Conservation (phyloP, 192 early-diverging fungal species). For the Chytriomyces hyalinus region DNA sequence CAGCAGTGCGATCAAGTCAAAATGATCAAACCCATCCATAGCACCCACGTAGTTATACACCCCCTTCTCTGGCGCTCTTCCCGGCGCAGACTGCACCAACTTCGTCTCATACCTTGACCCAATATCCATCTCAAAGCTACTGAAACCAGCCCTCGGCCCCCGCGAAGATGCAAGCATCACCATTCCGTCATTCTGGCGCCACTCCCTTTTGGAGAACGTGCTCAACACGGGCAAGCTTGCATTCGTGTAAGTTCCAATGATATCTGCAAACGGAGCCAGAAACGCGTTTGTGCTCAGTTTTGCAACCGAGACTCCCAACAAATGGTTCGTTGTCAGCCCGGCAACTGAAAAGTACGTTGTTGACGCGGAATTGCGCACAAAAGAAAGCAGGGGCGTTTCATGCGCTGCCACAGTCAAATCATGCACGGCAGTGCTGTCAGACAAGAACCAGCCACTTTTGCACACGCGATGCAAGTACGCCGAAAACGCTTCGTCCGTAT, state of each 20-base stretch:
- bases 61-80: slow-evolving; percentile 6
- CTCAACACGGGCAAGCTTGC: background rate
- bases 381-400: slow-evolving; percentile 17
- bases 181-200: slow-evolving; percentile 36
- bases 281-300: slow-evolving; percentile 15
- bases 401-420: slow-evolving; percentile 11
- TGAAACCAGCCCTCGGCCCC: slow-evolving; percentile 25
- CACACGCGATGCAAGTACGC: slow-evolving; percentile 22
- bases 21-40: slow-evolving; percentile 16
- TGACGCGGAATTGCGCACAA: slow-evolving; percentile 22
- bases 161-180: slow-evolving; percentile 23
- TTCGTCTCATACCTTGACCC: background rate
- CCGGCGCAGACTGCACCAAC: background rate
- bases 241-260: slow-evolving; percentile 33
- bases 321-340: slow-evolving; percentile 5
- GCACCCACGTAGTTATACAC: slow-evolving; percentile 24
- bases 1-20: slow-evolving; percentile 1
- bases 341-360: slow-evolving; percentile 34
- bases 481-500: slow-evolving; percentile 12
- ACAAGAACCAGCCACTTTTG: slow-evolving; percentile 12
- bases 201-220: background rate
- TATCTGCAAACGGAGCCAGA: slow-evolving; percentile 22
- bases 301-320: background rate
- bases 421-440: slow-evolving; percentile 31
- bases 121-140: slow-evolving; percentile 25